These are phyloP conservation scores for Lecanicillium sp. DNA, from an alignment of 2,329 filamentous ascomycete genomes.

Conservation along the genomic window DNA sequence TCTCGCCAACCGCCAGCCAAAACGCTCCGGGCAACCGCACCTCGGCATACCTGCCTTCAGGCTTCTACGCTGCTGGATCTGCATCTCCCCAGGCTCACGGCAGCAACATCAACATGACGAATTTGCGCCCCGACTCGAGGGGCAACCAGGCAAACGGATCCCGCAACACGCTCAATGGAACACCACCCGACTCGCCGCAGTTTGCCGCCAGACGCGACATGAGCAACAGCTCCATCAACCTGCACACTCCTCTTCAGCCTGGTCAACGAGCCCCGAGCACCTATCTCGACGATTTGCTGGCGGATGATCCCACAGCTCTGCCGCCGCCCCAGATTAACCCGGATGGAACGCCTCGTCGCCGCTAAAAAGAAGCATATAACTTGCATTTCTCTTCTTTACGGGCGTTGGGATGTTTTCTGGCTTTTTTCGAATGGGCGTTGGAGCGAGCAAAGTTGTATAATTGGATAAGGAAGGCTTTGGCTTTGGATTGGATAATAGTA, in stretches of 20 bases:
- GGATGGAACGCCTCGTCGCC: too few relatives aligned
- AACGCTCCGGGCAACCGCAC: slow-evolving; percentile 54
- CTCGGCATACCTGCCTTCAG: slow-evolving; percentile 79
- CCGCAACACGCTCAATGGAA: slow-evolving; percentile 37
- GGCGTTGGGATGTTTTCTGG: too few relatives aligned
- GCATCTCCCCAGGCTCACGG: slow-evolving; percentile 37
- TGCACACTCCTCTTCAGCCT: slow-evolving; percentile 45
- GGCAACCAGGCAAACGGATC: slow-evolving; percentile 34
- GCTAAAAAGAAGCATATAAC: too few relatives aligned
- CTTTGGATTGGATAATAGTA: too few relatives aligned
- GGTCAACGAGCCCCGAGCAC: slow-evolving; percentile 75
- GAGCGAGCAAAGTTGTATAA: too few relatives aligned
- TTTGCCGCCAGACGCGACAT: slow-evolving; percentile 40
- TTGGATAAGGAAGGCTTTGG: too few relatives aligned
- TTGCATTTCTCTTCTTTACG: too few relatives aligned
- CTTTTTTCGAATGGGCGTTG: too few relatives aligned
- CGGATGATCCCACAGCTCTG: slow-evolving; percentile 54
- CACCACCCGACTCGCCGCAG: slow-evolving; percentile 58
- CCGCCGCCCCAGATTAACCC: slow-evolving; percentile 30
- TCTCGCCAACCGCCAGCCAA: slow-evolving; percentile 81
- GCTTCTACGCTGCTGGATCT: slow-evolving; percentile 74
- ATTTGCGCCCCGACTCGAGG: slow-evolving; percentile 50
- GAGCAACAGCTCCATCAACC: slow-evolving; percentile 59
- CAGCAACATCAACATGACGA: slow-evolving; percentile 49
- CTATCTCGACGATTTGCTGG: slow-evolving; percentile 83